These are phyloP conservation scores for Staphylotrichum tortipilum DNA, from an alignment of 495 filamentous ascomycete genomes.

Conservation along the genomic window DNA sequence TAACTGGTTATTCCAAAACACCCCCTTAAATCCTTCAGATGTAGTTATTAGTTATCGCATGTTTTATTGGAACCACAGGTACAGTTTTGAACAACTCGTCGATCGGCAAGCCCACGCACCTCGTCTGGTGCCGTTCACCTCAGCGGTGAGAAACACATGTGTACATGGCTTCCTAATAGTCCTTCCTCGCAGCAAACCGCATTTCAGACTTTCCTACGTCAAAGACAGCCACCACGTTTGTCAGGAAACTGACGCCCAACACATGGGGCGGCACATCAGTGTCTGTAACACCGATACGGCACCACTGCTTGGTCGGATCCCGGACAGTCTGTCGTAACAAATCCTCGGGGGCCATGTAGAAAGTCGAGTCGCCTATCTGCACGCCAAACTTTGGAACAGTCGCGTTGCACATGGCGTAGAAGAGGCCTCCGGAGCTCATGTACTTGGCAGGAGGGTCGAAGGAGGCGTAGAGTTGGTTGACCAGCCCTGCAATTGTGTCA, in stretches of 20 bases:
- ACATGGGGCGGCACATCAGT: constrained; percentile 35
- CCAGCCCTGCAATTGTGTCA: constrained; percentile 22
- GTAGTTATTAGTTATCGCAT: too few relatives aligned
- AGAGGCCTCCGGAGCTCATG: constrained; percentile 31
- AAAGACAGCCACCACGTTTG: constrained; percentile 53
- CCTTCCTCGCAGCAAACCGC: constrained; percentile 21
- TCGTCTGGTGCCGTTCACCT: too few relatives aligned
- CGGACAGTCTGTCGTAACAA: constrained; percentile 38
- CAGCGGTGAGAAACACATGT: too few relatives aligned
- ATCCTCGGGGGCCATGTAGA: constrained; percentile 46
- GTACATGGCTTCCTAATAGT: constrained; percentile 12
- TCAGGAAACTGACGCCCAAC: constrained; percentile 53
- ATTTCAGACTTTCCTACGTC: constrained; percentile 42
- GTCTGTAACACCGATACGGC: constrained; percentile 38
- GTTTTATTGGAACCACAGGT: too few relatives aligned
- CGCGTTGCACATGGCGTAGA: constrained; percentile 47
- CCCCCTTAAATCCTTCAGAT: too few relatives aligned
- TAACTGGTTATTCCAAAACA: too few relatives aligned
- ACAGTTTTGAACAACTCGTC: too few relatives aligned
- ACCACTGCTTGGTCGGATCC: constrained; percentile 30
- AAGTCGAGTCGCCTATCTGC: constrained; percentile 40
- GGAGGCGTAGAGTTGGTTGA: constrained; percentile 36
- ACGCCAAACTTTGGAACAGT: constrained; percentile 47
- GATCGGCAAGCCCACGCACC: too few relatives aligned
- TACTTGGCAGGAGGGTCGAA: constrained; percentile 47